Conservation (phyloP, 441 rosid species). For the Corymbia citriodora region DNA sequence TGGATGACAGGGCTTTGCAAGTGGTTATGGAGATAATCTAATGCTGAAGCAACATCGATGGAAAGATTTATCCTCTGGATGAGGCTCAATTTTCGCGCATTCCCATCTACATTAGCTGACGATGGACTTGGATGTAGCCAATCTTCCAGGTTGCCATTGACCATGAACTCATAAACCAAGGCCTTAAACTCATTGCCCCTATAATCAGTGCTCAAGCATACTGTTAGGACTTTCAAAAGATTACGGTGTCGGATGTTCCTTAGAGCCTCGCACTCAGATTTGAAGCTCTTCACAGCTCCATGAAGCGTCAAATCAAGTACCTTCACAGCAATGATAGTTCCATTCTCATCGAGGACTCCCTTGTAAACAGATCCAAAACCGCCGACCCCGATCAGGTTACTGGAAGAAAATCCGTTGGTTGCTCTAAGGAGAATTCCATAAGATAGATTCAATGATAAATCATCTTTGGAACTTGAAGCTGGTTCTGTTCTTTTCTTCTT, state of each 20-base stretch:
- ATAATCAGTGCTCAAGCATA: not conserved
- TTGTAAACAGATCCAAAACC: not conserved
- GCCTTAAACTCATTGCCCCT: not conserved
- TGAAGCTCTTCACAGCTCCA: not conserved
- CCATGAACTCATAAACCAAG: not conserved
- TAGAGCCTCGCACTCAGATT: not conserved
- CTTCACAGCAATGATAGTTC: not conserved
- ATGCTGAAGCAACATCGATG: not conserved
- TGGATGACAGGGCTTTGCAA: not conserved
- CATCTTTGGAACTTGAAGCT: not conserved
- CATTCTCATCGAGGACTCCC: not conserved
- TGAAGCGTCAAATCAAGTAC: not conserved
- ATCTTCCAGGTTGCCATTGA: not conserved
- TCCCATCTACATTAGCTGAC: not conserved
- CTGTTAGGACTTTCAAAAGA: not conserved
- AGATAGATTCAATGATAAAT: not conserved
- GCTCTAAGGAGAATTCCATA: not conserved
- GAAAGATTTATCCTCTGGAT: not conserved
- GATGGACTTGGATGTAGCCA: not conserved
- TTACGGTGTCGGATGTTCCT: not conserved
- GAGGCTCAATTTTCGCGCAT: not conserved
- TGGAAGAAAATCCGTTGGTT: not conserved
- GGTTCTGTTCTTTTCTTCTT: not conserved
- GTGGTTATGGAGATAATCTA: not conserved
- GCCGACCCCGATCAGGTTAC: not conserved